Percentiles rank a stretch among this genome's conserved stretches.
Conservation (phyloP, 2,329 filamentous ascomycete genomes). For the Madurella fahalii region DNA sequence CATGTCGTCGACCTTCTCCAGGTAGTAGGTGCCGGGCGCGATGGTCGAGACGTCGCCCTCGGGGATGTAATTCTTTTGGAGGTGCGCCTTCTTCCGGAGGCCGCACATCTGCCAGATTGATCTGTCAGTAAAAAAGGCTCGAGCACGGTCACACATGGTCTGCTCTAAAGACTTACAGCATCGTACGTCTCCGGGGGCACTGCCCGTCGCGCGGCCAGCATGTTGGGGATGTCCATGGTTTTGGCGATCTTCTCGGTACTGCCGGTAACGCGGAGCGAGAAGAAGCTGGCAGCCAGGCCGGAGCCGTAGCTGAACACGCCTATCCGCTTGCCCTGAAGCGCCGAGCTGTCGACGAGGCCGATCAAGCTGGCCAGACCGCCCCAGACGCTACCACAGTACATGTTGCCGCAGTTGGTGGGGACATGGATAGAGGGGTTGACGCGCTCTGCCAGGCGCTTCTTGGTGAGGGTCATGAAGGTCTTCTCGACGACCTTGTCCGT, state of each 20-base stretch:
- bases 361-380: conserved; percentile 70
- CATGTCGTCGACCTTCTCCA: conserved; percentile 78
- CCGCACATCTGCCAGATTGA: conserved; percentile 57
- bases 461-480: conserved; percentile 77
- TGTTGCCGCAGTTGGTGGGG: conserved; percentile 69
- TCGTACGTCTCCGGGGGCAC: conserved; percentile 72
- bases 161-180: conserved; percentile 50
- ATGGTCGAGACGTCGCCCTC: conserved; percentile 65
- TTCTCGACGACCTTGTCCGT: conserved; percentile 81
- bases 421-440: conserved; percentile 70
- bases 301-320: conserved; percentile 78
- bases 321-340: conserved; percentile 67
- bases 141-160: neutral
- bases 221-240: conserved; percentile 64
- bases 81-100: conserved; percentile 76
- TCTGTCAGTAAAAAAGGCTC: conserved; percentile 6
- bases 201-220: conserved; percentile 60
- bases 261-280: conserved; percentile 69
- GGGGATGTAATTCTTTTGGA: conserved; percentile 75
- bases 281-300: conserved; percentile 67
- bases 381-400: conserved; percentile 69
- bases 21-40: conserved; percentile 67
- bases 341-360: conserved; percentile 57
- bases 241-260: conserved; percentile 65
- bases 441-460: conserved; percentile 79